These are phyloP conservation scores for Lithospermum erythrorhizon DNA, from an alignment of 257 asterid genomes.

Conservation along the genomic window DNA sequence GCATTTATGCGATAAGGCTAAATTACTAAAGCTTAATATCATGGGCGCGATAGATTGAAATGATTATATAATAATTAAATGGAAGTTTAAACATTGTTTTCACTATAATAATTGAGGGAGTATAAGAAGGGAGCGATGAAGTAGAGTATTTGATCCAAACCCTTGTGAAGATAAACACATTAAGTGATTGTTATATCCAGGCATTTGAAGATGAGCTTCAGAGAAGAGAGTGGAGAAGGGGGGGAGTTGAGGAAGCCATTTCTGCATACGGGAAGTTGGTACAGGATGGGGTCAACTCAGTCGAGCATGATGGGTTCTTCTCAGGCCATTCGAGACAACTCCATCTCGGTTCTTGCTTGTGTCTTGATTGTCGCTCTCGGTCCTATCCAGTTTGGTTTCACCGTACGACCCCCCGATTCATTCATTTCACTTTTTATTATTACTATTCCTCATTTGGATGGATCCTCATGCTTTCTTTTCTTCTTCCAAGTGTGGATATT, in stretches of 20 bases:
- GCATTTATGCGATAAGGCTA: too few species aligned
- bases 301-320: constrained; percentile 75
- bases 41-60: too few species aligned
- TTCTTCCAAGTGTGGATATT: constrained; percentile 61
- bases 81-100: too few species aligned
- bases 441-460: too few species aligned
- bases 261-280: constrained; percentile 92
- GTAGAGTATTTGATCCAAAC: too few species aligned
- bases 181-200: too few species aligned
- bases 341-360: constrained; percentile 79
- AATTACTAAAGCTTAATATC: too few species aligned
- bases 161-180: too few species aligned
- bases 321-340: constrained; percentile 65
- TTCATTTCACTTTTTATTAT: not conserved
- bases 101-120: too few species aligned
- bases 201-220: constrained; percentile 79
- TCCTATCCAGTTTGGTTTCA: constrained; percentile 88
- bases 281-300: constrained; percentile 78
- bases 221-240: constrained; percentile 50
- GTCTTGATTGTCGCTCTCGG: constrained; percentile 90
- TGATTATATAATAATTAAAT: too few species aligned
- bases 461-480: constrained; percentile 12
- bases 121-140: too few species aligned
- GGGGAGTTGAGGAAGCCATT: constrained; percentile 72
- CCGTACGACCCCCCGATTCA: constrained; percentile 26